Base-by-base conservation (phyloP, 345 rosid genomes). In the Eucalyptus pauciflora region DNA sequence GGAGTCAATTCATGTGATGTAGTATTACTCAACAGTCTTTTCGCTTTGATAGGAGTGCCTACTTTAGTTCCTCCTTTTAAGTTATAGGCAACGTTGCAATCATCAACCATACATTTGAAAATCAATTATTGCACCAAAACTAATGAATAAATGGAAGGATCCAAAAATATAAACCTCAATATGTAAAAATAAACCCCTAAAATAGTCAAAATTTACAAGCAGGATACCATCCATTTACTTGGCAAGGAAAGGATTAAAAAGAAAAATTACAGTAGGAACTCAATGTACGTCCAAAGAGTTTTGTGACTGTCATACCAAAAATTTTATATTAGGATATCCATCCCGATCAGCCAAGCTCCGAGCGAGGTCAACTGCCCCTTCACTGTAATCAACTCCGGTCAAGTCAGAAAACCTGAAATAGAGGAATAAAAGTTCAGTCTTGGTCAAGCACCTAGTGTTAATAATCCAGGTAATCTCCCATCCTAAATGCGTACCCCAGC, bases 321-420 rank as follows among this genome's bases (percentile, higher is more conserved):
- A 97, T 62, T 94, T 91, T 80, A 98, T 94, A 91, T 90, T 88
- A 67, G 97, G 92, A 92, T 91, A 94, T 52, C 99, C 99, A 94
- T 97, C 95, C 89, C 98, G 96, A 85, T 93, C 90, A 91, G 99
- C 96, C 90, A 98, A 95, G 89, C 94, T 95, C 88, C 91, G 94
- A 48, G 99, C 97, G 50, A 98, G 99, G 91, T 94, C 93, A 89
- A 97, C 91, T 9, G 99, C 99, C 46, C 96, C 96, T 92, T 98
- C 99, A 89, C 98, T 97, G 80, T 98, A 98, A 90, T 98, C 99
- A 86, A 92, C 91, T 89, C 99, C 99, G 20, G 98, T 98, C 91
- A 97, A 94, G 90, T 96, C 99, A 89, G 97, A 92, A 94, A 96
- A 98, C 95, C 99, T 97, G 94, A 88, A 91, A 81, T 52, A 69